phyloP scores from a whole-genome alignment of 2,329 filamentous ascomycete species.

The Elsinoe arachidis region DNA sequence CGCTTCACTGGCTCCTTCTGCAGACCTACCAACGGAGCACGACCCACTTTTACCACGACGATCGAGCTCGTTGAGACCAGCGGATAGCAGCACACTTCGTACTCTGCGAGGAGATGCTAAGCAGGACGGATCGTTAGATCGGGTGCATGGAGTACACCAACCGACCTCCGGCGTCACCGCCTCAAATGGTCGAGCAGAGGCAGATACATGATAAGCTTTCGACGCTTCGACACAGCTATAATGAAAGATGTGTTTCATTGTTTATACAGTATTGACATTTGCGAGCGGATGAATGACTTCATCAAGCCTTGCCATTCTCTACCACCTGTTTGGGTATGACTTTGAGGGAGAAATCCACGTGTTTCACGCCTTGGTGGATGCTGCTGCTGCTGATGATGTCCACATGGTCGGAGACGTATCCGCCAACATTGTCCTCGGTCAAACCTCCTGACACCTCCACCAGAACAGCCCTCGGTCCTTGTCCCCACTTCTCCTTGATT shows the following conservation, averaged over 20 bases:
- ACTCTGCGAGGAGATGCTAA: too few species aligned
- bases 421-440: slow-evolving; percentile 71
- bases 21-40: neutral
- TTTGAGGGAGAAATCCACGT: slow-evolving; percentile 95
- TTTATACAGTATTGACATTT: too few species aligned
- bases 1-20: neutral
- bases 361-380: slow-evolving; percentile 89
- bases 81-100: neutral
- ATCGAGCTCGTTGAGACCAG: neutral
- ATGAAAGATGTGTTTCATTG: too few species aligned
- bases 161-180: too few species aligned
- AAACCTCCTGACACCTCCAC: slow-evolving; percentile 90
- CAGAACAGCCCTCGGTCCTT: slow-evolving; percentile 58
- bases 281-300: neutral
- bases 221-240: too few species aligned
- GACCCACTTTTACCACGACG: neutral
- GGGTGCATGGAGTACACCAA: too few species aligned
- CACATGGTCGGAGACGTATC: slow-evolving; percentile 73
- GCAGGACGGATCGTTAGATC: too few species aligned
- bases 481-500: slow-evolving; percentile 70
- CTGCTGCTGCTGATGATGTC: slow-evolving; percentile 95
- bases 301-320: neutral
- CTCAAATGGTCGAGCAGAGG: too few species aligned
- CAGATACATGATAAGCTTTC: too few species aligned
- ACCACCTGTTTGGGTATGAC: slow-evolving; percentile 46